Conservation (phyloP, 2,329 filamentous ascomycete genomes). For the Pseudogymnoascus destructans region DNA sequence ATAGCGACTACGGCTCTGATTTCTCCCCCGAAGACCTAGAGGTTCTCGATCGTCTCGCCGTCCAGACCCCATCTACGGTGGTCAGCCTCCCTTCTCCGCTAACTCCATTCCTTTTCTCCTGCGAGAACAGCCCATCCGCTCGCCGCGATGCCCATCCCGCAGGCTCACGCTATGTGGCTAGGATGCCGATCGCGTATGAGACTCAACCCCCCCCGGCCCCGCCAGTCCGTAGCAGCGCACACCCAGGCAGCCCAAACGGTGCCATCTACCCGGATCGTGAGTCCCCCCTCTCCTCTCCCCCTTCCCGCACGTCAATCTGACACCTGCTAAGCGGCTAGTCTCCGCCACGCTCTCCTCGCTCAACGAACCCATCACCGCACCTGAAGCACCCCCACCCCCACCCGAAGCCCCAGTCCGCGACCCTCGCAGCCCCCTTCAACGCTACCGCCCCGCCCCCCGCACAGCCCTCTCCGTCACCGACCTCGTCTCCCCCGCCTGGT, state of each 20-base stretch:
- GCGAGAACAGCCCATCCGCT: conserved; percentile 16
- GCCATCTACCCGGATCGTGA: conserved; percentile 41
- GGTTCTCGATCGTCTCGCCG: conserved; percentile 34
- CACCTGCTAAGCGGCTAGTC: conserved; percentile 51
- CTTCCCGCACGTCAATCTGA: conserved; percentile 35
- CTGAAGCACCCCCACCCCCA: neutral
- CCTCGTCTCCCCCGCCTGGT: conserved; percentile 82
- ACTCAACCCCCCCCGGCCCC: neutral
- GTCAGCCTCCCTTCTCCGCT: conserved; percentile 22
- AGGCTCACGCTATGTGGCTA: neutral
- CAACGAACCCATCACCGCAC: neutral
- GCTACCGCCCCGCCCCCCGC: conserved; percentile 64
- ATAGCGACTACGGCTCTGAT: conserved; percentile 52
- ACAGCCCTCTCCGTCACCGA: conserved; percentile 82
- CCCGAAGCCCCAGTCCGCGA: conserved; percentile 26
- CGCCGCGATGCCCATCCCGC: conserved; percentile 3
- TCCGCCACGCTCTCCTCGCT: neutral
- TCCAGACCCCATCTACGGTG: conserved; percentile 20
- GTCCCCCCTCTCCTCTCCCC: conserved; percentile 19
- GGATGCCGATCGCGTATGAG: conserved; percentile 1
- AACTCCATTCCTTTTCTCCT: conserved; percentile 11
- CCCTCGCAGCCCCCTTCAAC: conserved; percentile 52
- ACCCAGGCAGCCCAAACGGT: conserved; percentile 14
- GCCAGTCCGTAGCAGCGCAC: conserved; percentile 9
- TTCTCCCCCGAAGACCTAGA: conserved; percentile 44